Base-by-base conservation (phyloP, 768 basidiomycete genomes). In the Sistotremastrum suecicum region DNA sequence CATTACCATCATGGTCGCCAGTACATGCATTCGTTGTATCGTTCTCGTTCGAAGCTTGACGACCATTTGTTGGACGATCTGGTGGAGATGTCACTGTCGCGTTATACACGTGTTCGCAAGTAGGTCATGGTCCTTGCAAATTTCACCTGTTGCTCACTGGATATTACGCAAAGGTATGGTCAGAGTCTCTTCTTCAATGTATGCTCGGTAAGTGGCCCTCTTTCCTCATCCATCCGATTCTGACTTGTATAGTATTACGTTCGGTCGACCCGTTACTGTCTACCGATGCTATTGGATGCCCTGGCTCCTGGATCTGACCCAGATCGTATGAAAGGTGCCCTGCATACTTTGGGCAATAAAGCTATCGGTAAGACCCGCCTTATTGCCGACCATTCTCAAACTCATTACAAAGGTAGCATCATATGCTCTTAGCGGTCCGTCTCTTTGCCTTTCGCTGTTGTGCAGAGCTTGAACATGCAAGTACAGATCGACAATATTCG, bases 311-410 rank as follows among this genome's bases (percentile, higher is more conserved):
- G 81, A 3, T 72, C 71, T 12, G 87, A 91, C 36, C 85, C 86
- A 53, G 86, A 89, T 58, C 72, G 83, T n/a, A 86, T 90, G 79
- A 92, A 95, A 64, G 90, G 90, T 7, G 84, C 86, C 3, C 61
- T 90, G 12, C 89, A 85, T 76, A 79, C 81, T 3, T 61, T 87
- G 7, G 77, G 77, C 65, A 78, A 80, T 54, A 83, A 82, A 60
- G 78, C 74, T 32, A 78, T 70, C 45, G 71, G 82, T 82, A 50
- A 39, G 74, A 53, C 36, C 8, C 43, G 3, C 29, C 43, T 34
- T 45, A 3, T 48, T 40, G 41, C 5, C 44, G 34, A 45, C 38
- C 28, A 34, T 7, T 33, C 28, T 50, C 47, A 9, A 45, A 12
- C 50, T 51, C 6, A 42, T 28, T 41, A 30, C 40, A 33, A 41